These are phyloP conservation scores for Cystobasidium tubakii DNA, from an alignment of 768 basidiomycete species.

Conservation along the genomic window DNA sequence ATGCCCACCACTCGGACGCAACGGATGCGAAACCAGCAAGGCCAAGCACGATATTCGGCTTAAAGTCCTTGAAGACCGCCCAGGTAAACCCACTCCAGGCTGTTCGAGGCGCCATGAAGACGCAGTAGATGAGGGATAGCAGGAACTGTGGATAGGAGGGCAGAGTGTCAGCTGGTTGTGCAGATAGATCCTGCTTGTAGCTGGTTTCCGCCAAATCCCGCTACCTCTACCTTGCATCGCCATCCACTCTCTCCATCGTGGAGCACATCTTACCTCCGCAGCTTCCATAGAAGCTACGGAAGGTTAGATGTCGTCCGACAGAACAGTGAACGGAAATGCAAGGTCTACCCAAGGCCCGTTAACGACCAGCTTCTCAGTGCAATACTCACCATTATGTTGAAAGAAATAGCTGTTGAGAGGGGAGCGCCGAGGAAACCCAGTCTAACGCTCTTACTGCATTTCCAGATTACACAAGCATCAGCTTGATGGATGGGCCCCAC, in stretches of 20 bases:
- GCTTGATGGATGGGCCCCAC: neutral
- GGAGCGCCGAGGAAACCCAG: slow-evolving; percentile 91
- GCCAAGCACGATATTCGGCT: slow-evolving; percentile 67
- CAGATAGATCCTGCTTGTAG: no score
- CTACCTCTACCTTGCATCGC: no score
- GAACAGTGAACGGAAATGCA: no score
- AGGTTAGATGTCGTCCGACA: no score
- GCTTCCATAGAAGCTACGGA: no score
- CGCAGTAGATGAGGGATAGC: slow-evolving; percentile 48
- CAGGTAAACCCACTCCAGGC: slow-evolving; percentile 75
- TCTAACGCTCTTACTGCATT: slow-evolving; percentile 54
- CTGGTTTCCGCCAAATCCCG: no score
- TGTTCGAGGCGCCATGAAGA: slow-evolving; percentile 54
- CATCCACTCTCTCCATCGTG: no score
- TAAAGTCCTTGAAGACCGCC: slow-evolving; percentile 63
- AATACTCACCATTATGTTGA: slow-evolving; percentile 65
- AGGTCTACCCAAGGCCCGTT: no score
- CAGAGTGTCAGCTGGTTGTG: slow-evolving; percentile 46
- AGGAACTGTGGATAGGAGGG: slow-evolving; percentile 45
- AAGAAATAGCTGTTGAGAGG: slow-evolving; percentile 76
- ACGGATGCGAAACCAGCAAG: slow-evolving; percentile 57
- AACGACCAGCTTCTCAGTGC: neutral
- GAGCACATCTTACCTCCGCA: no score
- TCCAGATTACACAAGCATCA: neutral
- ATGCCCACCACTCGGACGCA: slow-evolving; percentile 29